These are phyloP conservation scores for Hemerocallis citrina DNA, from an alignment of 106 monocot species.

Conservation along the genomic window DNA sequence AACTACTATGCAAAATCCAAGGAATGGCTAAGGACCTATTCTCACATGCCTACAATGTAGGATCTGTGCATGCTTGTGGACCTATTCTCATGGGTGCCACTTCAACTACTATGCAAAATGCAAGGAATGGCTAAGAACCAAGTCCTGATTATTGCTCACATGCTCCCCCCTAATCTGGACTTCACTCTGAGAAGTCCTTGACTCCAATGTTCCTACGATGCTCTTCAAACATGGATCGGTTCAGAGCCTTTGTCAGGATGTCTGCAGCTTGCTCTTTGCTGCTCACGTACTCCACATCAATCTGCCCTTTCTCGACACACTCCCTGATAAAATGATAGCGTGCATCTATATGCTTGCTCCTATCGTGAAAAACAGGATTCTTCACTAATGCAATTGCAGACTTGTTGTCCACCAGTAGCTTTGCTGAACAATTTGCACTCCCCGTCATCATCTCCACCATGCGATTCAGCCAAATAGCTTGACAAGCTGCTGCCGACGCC, in stretches of 20 bases:
- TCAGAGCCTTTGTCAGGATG: background rate
- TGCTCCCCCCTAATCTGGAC: too few species aligned
- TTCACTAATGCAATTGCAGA: background rate
- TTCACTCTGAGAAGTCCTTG: too few species aligned
- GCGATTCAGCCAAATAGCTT: background rate
- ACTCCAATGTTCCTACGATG: too few species aligned
- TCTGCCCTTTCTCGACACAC: background rate
- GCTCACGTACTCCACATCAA: background rate
- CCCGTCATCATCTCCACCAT: background rate
- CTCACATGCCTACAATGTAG: too few species aligned
- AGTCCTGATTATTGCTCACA: too few species aligned
- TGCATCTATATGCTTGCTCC: background rate
- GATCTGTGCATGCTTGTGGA: too few species aligned
- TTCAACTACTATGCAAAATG: too few species aligned
- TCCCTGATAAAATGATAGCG: slow-evolving; percentile 1
- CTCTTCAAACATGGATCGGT: too few species aligned
- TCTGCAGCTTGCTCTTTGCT: background rate
- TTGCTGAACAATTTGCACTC: background rate
- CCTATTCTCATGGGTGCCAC: too few species aligned
- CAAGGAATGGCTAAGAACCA: too few species aligned
- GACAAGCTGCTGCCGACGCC: background rate
- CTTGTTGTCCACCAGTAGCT: background rate
- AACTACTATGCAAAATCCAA: too few species aligned
- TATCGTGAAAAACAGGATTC: background rate
- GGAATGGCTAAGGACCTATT: too few species aligned